Base-by-base conservation (phyloP, 208 protist genomes). In the Trichomonas tenax region DNA sequence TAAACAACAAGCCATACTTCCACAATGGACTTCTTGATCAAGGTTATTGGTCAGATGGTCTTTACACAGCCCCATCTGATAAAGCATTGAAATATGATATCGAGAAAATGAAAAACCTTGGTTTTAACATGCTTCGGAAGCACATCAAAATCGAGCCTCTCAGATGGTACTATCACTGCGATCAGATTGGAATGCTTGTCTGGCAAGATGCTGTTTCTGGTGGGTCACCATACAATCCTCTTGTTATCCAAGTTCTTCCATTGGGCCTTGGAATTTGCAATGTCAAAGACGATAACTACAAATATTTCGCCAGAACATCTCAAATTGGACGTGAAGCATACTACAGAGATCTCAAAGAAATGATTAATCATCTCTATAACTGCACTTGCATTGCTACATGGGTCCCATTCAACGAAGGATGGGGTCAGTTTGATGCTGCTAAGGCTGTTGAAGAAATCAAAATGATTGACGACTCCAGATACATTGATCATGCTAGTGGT, bases 151-250 rank as follows among this genome's bases (percentile, higher is more conserved):
- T 93, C 21, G 82, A 96, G 41, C 34, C 72, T 14, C 4, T 44
- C 23, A 72, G 96, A 58, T 96, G 96, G 96, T 96, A 96, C 58
- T 96, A 95, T 38, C 96, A 96, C 51, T 90, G 82, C 11, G 96
- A 96, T 58, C 11, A n/a, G 4, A 11, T 96, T 3, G 96, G 96
- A 46, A 58, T 96, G 45, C 34, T 96, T 34, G 96, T 96, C 31
- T 96, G 96, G 96, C 96, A 96, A 84, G 96, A 96, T n/a, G 46
- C 81, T 26, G 48, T 93, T 41, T 96, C 96, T 31, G 44, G 82
- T 46, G 82, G 96, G 26, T 82, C 8, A 45, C 58, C n/a, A 31
- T 93, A 93, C 34, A 31, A 0, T 41, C 26, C 21, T 8, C 9
- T 38, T 34, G 3, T 89, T 23, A 84, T 93, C 9, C 58, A 41